Base-by-base conservation (phyloP, 1,284 basidiomycete genomes). In the Heimioporus retisporus region DNA sequence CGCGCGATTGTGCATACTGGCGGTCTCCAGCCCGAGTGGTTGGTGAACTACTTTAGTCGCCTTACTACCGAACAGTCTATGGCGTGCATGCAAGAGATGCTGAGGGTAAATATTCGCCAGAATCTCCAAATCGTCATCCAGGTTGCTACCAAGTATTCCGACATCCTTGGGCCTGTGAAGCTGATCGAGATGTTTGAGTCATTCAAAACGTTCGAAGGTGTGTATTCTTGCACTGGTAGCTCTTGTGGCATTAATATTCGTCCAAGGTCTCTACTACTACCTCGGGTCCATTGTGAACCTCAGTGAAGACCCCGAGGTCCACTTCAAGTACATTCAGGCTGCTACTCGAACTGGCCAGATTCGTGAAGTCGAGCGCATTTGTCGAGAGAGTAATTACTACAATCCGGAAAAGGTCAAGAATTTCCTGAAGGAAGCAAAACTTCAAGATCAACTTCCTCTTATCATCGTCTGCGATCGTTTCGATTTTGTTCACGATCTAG, bases 381-480 rank as follows among this genome's bases (percentile, higher is more conserved):
- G 96, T 80, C 89, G 98, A 69, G 98, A 99, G 85, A 96, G 94
- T 80, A 99, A 99, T 83, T 88, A 86, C 83, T 99, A 99, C 88
- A 98, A 98, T 82, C 95, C 98, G 3, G 98, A 99, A 85, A 99
- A 99, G 84, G 98, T 99, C 87, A 99, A 99, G 88, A 99, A 99
- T 85, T 99, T 98, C 92, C 91, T 99, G 82, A 97, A 97, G 81
- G 98, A 99, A 80, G 97, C 97, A 75, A 98, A 98, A 79, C 91
- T 99, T 50, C 84, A 92, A 55, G 98, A 99, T 81, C 98, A 99
- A 81, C 91, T 99, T 48, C 98, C 98, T 18, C 92, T 99, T 75
- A 99, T 99, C 86, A 99, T 99, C 72, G 98, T 99, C 75, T 99
- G 98, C 88, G 98, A 99, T 82, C 96, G 98, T 50, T 99, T 99